A percentile compares a stretch with the other conserved stretches of the same genome.
These are phyloP conservation scores for Diplogelasinospora grovesii DNA, from an alignment of 495 filamentous ascomycete species.

Conservation along the genomic window DNA sequence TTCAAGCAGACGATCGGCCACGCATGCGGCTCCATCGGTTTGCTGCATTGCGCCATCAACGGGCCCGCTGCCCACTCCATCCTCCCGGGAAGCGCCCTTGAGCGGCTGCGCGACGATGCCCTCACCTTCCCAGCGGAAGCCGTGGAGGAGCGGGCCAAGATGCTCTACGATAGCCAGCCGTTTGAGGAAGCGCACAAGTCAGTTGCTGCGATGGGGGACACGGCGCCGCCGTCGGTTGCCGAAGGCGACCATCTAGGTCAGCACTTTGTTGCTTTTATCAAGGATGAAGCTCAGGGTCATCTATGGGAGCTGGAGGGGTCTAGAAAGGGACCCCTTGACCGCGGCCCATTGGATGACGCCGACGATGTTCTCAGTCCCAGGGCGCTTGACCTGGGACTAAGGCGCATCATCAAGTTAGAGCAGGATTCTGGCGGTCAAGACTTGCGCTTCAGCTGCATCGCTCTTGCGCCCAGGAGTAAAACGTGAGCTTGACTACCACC, in stretches of 20 bases:
- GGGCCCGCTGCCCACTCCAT: conserved; percentile 45
- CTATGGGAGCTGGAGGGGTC: conserved; percentile 76
- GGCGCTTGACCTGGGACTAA: conserved; percentile 56
- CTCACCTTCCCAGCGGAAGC: conserved; percentile 37
- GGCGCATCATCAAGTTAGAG: conserved; percentile 48
- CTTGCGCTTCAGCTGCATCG: conserved; percentile 51
- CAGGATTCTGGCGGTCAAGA: conserved; percentile 31
- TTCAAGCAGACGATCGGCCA: conserved; percentile 88
- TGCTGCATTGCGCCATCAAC: conserved; percentile 66
- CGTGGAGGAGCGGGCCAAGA: conserved; percentile 53
- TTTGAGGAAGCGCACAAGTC: conserved; percentile 65
- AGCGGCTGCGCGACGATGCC: conserved; percentile 35
- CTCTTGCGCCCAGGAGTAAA: conserved; percentile 31
- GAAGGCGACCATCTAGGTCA: conserved; percentile 44
- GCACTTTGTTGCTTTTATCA: conserved; percentile 77
- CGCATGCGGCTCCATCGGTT: conserved; percentile 78
- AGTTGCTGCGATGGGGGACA: conserved; percentile 62
- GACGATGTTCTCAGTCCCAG: conserved; percentile 65
- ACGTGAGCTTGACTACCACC: background rate
- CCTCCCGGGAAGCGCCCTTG: conserved; percentile 33
- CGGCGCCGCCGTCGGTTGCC: conserved; percentile 42
- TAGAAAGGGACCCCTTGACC: conserved; percentile 64
- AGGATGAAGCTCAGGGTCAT: conserved; percentile 50
- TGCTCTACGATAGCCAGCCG: conserved; percentile 63
- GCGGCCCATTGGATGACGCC: conserved; percentile 53